A percentile compares a stretch with the other conserved stretches of the same genome.
Evolutionary conservation across 257 asterid genomes (phyloP).

Genomic region (Nyctanthes arbortristis): DNA sequence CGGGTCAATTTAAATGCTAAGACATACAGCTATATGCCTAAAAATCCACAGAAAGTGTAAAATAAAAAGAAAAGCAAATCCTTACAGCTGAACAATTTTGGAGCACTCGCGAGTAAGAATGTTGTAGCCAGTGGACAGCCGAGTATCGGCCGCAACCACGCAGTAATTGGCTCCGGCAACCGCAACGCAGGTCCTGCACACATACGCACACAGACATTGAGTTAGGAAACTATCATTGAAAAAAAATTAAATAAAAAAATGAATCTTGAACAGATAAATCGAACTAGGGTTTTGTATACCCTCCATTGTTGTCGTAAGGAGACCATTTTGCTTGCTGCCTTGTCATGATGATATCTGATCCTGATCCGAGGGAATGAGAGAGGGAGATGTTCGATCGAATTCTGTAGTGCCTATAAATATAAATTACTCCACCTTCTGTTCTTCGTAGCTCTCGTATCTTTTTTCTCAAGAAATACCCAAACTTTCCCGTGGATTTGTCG

Average conservation of each 20-base stretch:
- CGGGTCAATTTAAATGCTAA: background rate
- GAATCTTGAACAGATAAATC: background rate
- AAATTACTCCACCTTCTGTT: constrained; percentile 14
- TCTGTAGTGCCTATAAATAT: constrained; percentile 16
- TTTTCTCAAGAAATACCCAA: constrained; percentile 27
- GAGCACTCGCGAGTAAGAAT: constrained; percentile 94
- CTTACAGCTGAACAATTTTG: constrained; percentile 77
- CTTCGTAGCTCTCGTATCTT: constrained; percentile 22
- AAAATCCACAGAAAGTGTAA: background rate
- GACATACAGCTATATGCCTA: background rate
- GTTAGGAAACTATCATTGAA: constrained; percentile 2
- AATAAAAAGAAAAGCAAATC: background rate
- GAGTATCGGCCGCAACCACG: constrained; percentile 91
- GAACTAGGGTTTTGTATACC: constrained; percentile 52
- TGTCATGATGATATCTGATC: constrained; percentile 49
- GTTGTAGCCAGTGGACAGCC: constrained; percentile 78
- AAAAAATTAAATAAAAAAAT: background rate
- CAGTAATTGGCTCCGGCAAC: constrained; percentile 94
- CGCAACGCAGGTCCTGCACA: constrained; percentile 84
- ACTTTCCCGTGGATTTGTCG: background rate
- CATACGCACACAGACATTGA: constrained; percentile 1
- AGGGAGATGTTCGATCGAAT: constrained; percentile 5
- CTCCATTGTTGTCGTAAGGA: constrained; percentile 98
- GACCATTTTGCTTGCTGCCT: constrained; percentile 87
- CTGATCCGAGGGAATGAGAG: constrained; percentile 16